Conservation (phyloP, 495 filamentous ascomycete species). For the Echria macrotheca region DNA sequence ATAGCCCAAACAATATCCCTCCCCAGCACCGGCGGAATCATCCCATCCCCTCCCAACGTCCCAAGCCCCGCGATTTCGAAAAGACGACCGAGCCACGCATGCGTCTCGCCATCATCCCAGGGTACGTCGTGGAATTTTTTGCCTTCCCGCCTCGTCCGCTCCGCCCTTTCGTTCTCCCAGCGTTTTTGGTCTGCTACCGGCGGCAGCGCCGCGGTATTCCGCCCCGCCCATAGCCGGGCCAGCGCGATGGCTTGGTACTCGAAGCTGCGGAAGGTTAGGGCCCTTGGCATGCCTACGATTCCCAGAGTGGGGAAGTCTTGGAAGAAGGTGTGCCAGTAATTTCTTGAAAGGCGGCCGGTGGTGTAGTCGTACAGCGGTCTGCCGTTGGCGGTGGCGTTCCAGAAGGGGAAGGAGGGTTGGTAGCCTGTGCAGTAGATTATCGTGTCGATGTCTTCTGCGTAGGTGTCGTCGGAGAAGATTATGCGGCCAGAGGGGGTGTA, state of each 20-base stretch:
- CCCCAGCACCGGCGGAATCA: slow-evolving; percentile 38
- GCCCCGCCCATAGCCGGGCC: slow-evolving; percentile 38
- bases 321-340: slow-evolving; percentile 45
- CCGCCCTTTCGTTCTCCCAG: slow-evolving; percentile 36
- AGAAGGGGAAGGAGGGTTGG: slow-evolving; percentile 43
- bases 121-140: slow-evolving; percentile 44
- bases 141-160: slow-evolving; percentile 17
- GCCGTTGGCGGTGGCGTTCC: slow-evolving; percentile 39
- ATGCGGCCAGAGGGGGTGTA: slow-evolving; percentile 34
- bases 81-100: slow-evolving; percentile 35
- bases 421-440: slow-evolving; percentile 50
- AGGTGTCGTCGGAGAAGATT: slow-evolving; percentile 38
- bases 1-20: slow-evolving; percentile 42
- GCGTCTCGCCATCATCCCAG: slow-evolving; percentile 42
- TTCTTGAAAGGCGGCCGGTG: slow-evolving; percentile 24
- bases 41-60: slow-evolving; percentile 37
- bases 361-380: slow-evolving; percentile 36
- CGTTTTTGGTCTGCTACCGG: slow-evolving; percentile 26
- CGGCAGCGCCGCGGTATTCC: slow-evolving; percentile 30
- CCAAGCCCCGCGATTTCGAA: slow-evolving; percentile 40
- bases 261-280: slow-evolving; percentile 44
- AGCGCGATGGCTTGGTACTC: slow-evolving; percentile 49
- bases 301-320: slow-evolving; percentile 35
- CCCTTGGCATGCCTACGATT: slow-evolving; percentile 39
- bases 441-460: slow-evolving; percentile 35